Evolutionary conservation across 169 alveolate genomes (phyloP).

Genomic region (Eimeria maxima): DNA sequence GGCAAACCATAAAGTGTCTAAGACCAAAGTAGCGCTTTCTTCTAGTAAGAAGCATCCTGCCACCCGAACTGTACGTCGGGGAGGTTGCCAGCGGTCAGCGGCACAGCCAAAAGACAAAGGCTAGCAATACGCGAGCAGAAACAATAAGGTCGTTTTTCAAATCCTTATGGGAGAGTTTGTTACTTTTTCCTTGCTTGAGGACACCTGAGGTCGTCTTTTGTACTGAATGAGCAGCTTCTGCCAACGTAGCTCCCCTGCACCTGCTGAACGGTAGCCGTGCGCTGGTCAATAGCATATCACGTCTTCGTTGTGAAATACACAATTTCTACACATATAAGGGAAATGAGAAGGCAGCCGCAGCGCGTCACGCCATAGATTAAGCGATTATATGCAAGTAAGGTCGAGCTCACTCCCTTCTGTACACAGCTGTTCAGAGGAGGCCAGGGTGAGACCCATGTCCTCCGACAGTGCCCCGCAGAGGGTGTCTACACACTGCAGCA

Average conservation of each 20-base stretch:
- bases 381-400: background rate
- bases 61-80: background rate
- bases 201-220: background rate
- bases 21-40: background rate
- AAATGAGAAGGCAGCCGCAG: background rate
- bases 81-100: background rate
- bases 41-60: background rate
- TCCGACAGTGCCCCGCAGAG: constrained; percentile 62
- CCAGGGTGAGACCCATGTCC: constrained; percentile 69
- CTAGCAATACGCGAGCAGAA: background rate
- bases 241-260: background rate
- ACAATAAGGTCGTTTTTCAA: background rate
- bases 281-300: background rate
- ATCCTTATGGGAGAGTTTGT: background rate
- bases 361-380: background rate
- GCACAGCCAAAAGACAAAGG: background rate
- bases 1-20: background rate
- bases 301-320: background rate
- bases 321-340: background rate
- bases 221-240: background rate
- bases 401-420: constrained; percentile 73
- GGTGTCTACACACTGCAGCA: constrained; percentile 59
- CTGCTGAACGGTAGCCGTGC: background rate
- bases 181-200: background rate
- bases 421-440: constrained; percentile 68